phyloP scores from a whole-genome alignment of 352 stramenopile genomes.

The Globisporangium recalcitrans region DNA sequence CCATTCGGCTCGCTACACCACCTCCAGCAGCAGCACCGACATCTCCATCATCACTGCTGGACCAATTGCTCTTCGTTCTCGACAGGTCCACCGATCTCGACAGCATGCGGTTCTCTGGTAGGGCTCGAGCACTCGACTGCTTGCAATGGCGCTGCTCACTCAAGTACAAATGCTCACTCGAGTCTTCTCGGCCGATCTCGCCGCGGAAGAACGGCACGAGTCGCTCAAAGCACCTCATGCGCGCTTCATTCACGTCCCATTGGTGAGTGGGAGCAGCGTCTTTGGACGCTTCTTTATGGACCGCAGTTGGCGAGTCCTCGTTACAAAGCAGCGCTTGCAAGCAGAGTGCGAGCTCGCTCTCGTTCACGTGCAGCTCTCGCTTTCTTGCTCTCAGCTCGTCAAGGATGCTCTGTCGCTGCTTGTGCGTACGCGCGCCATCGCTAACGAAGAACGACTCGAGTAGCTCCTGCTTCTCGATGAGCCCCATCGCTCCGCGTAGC shows the following conservation, averaged over 20 bases:
- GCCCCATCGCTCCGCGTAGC: constrained; percentile 9
- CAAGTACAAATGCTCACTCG: constrained; percentile 1
- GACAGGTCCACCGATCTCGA: constrained; percentile 7
- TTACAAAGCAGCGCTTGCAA: not conserved
- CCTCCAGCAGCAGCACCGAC: not conserved
- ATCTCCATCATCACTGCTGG: not conserved
- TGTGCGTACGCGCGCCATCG: not conserved
- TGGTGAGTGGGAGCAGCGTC: not conserved
- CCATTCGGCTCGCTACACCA: not conserved
- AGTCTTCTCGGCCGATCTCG: constrained; percentile 26
- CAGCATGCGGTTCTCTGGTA: not conserved
- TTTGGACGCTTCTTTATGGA: no score
- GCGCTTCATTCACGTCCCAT: constrained; percentile 28
- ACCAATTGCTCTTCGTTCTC: not conserved
- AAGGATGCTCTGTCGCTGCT: constrained; percentile 9
- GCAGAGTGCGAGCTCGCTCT: constrained; percentile 15
- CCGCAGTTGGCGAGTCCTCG: not conserved
- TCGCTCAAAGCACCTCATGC: constrained; percentile 42
- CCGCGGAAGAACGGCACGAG: constrained; percentile 44
- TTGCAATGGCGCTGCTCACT: not conserved
- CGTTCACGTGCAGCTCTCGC: constrained; percentile 1
- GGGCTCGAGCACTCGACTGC: not conserved
- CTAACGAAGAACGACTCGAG: constrained; percentile 24
- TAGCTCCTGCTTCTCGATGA: constrained; percentile 36
- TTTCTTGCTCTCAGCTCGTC: constrained; percentile 10